Evolutionary conservation across 352 stramenopile genomes (phyloP).

Genomic region (Pythium scleroteichum): DNA sequence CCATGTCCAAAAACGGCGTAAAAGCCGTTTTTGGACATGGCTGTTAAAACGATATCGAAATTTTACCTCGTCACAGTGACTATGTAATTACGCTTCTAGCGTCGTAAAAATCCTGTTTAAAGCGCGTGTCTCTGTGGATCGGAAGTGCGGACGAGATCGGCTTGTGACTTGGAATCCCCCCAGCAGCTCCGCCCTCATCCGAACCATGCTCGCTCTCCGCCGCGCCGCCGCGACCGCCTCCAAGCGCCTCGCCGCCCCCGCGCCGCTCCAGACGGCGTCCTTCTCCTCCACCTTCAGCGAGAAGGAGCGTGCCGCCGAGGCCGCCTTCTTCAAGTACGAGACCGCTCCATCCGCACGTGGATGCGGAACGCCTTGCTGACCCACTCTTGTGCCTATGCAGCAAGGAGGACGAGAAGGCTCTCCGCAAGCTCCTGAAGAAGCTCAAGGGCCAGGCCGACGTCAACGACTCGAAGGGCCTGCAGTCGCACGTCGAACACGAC

Average conservation of each 20-base stretch:
- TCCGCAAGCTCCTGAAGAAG: slow-evolving; percentile 88
- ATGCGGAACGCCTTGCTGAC: slow-evolving; percentile 1
- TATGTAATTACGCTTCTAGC: slow-evolving; percentile 14
- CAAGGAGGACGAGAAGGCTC: slow-evolving; percentile 86
- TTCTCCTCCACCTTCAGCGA: slow-evolving; percentile 43
- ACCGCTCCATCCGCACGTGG: neutral
- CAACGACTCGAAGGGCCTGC: slow-evolving; percentile 54
- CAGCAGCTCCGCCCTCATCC: neutral
- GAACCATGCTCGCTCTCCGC: slow-evolving; percentile 66
- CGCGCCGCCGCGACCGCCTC: slow-evolving; percentile 46
- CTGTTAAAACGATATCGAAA: too few relatives aligned
- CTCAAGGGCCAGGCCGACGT: slow-evolving; percentile 81
- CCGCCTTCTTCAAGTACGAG: slow-evolving; percentile 85
- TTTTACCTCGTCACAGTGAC: neutral
- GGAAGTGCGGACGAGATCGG: neutral
- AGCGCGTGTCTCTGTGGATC: slow-evolving; percentile 21
- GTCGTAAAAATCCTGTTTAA: slow-evolving; percentile 7
- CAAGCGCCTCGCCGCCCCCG: slow-evolving; percentile 51
- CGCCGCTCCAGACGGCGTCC: slow-evolving; percentile 43
- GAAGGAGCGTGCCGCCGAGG: slow-evolving; percentile 80
- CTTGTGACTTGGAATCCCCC: neutral
- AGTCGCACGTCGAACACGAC: slow-evolving; percentile 79
- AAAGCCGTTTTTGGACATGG: too few relatives aligned
- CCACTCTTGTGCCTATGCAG: slow-evolving; percentile 31
- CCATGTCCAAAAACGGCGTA: slow-evolving; percentile 28